Percentiles rank a stretch among this genome's conserved stretches.
Evolutionary conservation across 352 stramenopile species (phyloP).

Genomic region (Globisporangium heterothallicum): DNA sequence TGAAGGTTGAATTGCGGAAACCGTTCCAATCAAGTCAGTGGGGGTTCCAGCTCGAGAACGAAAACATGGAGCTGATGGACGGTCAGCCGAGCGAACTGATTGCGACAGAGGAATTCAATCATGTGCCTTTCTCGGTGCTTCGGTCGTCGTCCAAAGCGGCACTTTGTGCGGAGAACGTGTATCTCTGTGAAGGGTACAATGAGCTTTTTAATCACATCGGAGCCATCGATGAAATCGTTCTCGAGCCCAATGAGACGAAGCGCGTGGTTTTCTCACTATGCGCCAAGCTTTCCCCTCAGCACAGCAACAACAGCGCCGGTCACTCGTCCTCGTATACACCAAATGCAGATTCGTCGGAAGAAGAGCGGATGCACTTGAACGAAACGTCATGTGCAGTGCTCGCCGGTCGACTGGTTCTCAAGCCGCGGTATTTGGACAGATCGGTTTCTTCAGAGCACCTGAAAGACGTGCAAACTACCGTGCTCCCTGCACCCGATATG

Average conservation of each 20-base stretch:
- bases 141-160: slow-evolving; percentile 61
- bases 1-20: slow-evolving; percentile 74
- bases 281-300: slow-evolving; percentile 42
- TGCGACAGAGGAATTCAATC: slow-evolving; percentile 64
- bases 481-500: slow-evolving; percentile 49
- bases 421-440: slow-evolving; percentile 23
- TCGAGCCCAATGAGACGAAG: slow-evolving; percentile 67
- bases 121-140: slow-evolving; percentile 66
- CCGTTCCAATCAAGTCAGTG: slow-evolving; percentile 72
- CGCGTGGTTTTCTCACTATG: slow-evolving; percentile 72
- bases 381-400: slow-evolving; percentile 81
- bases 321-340: slow-evolving; percentile 9
- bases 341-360: slow-evolving; percentile 71
- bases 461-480: slow-evolving; percentile 10
- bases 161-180: slow-evolving; percentile 72
- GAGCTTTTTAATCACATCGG: slow-evolving; percentile 88
- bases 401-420: slow-evolving; percentile 55
- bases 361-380: slow-evolving; percentile 76
- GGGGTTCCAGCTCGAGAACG: slow-evolving; percentile 86
- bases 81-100: slow-evolving; percentile 20
- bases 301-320: slow-evolving; percentile 8
- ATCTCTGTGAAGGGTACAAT: slow-evolving; percentile 84
- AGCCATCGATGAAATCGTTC: slow-evolving; percentile 47
- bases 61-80: slow-evolving; percentile 70
- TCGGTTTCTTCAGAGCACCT: slow-evolving; percentile 8